phyloP scores from a whole-genome alignment of 805 yeast species.

The Metschnikowia noctiluminum region DNA sequence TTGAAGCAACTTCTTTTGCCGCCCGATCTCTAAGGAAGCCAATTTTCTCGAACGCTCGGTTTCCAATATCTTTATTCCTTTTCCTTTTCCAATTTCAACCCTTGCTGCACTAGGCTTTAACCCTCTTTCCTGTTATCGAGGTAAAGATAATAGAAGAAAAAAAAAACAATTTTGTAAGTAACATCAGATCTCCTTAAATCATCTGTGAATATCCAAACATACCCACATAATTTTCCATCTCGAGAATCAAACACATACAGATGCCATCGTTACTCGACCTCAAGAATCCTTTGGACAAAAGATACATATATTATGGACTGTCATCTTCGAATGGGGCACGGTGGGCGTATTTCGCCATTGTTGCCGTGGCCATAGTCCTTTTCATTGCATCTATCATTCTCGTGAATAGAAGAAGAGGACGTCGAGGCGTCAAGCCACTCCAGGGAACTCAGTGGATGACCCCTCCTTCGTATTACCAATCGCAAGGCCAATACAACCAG shows the following conservation, averaged over 20 bases:
- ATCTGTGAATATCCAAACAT: no score
- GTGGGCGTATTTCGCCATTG: constrained; percentile 66
- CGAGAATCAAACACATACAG: no score
- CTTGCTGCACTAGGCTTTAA: no score
- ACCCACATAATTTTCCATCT: no score
- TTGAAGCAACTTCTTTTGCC: neutral
- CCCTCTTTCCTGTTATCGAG: no score
- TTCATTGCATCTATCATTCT: constrained; percentile 50
- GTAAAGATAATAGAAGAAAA: no score
- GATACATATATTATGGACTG: neutral
- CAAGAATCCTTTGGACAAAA: neutral
- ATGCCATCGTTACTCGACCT: neutral
- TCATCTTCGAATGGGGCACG: constrained; percentile 35
- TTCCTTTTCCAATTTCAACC: no score
- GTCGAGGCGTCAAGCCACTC: constrained; percentile 54
- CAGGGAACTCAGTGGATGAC: constrained; percentile 83
- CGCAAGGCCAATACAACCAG: constrained; percentile 55
- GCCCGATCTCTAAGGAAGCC: neutral
- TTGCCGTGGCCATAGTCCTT: constrained; percentile 46
- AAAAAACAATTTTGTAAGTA: no score
- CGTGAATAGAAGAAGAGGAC: constrained; percentile 51
- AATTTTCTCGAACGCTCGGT: no score
- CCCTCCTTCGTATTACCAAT: constrained; percentile 72
- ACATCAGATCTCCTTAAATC: no score
- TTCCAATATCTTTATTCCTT: no score